Conservation (phyloP, 2,329 filamentous ascomycete genomes). For the Podosphaera fusca region DNA sequence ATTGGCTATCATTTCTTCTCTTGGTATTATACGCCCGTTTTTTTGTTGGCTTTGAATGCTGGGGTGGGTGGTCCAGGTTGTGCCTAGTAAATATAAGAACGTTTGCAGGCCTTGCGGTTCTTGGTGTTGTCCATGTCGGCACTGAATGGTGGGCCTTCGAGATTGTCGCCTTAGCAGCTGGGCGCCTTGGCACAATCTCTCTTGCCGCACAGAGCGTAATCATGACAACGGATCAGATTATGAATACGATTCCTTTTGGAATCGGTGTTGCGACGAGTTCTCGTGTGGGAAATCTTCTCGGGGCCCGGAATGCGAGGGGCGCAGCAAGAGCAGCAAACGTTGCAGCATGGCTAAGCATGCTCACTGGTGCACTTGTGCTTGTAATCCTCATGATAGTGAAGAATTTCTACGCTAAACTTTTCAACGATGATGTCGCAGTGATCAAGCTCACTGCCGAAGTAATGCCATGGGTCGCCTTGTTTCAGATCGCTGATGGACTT, state of each 20-base stretch:
- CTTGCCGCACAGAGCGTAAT: conserved; percentile 71
- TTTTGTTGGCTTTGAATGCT: conserved; percentile 49
- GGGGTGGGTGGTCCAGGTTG: conserved; percentile 47
- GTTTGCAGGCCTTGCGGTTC: conserved; percentile 49
- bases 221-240: conserved; percentile 71
- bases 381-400: conserved; percentile 45
- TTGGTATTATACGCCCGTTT: conserved; percentile 52
- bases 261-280: conserved; percentile 62
- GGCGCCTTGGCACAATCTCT: conserved; percentile 53
- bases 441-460: conserved; percentile 51
- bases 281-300: conserved; percentile 59
- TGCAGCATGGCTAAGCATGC: conserved; percentile 48
- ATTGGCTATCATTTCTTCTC: conserved; percentile 64
- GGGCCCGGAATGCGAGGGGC: conserved; percentile 38
- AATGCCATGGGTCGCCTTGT: conserved; percentile 68
- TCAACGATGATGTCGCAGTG: conserved; percentile 56
- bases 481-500: conserved; percentile 73
- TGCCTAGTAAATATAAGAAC: conserved; percentile 43
- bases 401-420: conserved; percentile 52
- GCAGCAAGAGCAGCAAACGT: conserved; percentile 52
- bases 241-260: conserved; percentile 63
- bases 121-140: conserved; percentile 64
- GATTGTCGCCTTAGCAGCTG: conserved; percentile 65
- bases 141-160: conserved; percentile 94
- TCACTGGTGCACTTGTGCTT: conserved; percentile 45